Percentiles rank a stretch among this genome's conserved stretches.
phyloP scores from a whole-genome alignment of 352 stramenopile species.

The Phytophthora agathidicida region DNA sequence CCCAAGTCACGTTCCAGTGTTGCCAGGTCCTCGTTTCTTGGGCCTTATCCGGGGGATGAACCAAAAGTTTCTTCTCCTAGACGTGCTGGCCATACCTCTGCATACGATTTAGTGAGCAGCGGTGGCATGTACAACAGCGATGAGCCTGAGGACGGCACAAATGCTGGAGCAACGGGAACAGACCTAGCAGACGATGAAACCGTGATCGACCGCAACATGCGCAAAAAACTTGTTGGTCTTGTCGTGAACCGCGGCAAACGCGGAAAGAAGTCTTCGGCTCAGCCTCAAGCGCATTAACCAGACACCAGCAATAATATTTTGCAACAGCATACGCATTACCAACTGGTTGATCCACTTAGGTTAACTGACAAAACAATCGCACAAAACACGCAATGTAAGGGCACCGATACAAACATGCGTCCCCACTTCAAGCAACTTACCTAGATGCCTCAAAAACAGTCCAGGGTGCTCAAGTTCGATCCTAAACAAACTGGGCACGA shows the following conservation, averaged over 20 bases:
- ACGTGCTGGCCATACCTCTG: slow-evolving; percentile 20
- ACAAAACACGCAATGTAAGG: not conserved
- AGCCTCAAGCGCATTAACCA: slow-evolving; percentile 17
- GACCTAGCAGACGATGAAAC: slow-evolving; percentile 63
- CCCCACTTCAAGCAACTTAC: slow-evolving; percentile 1
- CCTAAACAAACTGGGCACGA: slow-evolving; percentile 79
- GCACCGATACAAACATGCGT: not conserved
- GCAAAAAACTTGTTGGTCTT: slow-evolving; percentile 85
- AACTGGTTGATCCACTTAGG: not conserved
- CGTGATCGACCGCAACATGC: slow-evolving; percentile 78
- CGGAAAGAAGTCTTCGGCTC: slow-evolving; percentile 54
- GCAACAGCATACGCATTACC: slow-evolving; percentile 12
- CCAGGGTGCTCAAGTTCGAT: slow-evolving; percentile 51
- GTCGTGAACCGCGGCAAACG: slow-evolving; percentile 80
- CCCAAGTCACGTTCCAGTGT: slow-evolving; percentile 58
- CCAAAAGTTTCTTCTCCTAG: slow-evolving; percentile 16
- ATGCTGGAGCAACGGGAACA: slow-evolving; percentile 24
- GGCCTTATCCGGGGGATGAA: slow-evolving; percentile 27
- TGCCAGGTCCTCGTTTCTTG: slow-evolving; percentile 33
- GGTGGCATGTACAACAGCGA: slow-evolving; percentile 35
- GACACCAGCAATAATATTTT: slow-evolving; percentile 30
- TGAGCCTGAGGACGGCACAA: slow-evolving; percentile 31
- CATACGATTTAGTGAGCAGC: slow-evolving; percentile 20
- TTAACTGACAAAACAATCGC: not conserved
- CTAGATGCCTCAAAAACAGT: slow-evolving; percentile 35